Percentiles rank a stretch among this genome's conserved stretches.
Conservation (phyloP, 1,284 basidiomycete species). For the Marasmius fiardii region DNA sequence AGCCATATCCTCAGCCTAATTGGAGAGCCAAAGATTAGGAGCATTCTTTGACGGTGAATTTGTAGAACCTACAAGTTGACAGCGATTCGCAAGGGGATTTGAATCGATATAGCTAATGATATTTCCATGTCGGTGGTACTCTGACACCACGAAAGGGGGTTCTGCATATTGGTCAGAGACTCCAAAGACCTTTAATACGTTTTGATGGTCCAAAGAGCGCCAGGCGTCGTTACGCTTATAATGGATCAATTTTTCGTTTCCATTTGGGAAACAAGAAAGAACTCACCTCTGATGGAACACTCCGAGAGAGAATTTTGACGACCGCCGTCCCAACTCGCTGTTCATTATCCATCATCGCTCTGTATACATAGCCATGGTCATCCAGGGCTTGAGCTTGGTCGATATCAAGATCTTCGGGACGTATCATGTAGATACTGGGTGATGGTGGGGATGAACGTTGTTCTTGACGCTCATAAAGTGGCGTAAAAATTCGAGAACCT, state of each 20-base stretch:
- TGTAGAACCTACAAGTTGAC: conserved; percentile 14
- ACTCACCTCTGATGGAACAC: neutral
- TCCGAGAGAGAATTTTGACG: neutral
- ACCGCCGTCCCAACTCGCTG: neutral
- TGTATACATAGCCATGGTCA: neutral
- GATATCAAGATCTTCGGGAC: neutral
- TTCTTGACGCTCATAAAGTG: too few species aligned
- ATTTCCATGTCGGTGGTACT: conserved; percentile 19
- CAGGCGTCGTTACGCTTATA: conserved; percentile 17
- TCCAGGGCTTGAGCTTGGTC: neutral
- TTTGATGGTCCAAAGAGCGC: conserved; percentile 17
- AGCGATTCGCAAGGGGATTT: conserved; percentile 18
- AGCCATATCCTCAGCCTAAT: conserved; percentile 19
- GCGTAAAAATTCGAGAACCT: too few species aligned
- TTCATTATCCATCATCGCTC: neutral
- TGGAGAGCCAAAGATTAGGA: neutral
- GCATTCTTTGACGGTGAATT: neutral
- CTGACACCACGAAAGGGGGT: conserved; percentile 19
- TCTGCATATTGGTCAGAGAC: conserved; percentile 19
- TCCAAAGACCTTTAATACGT: conserved; percentile 22
- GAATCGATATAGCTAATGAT: conserved; percentile 15
- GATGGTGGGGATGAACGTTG: too few species aligned
- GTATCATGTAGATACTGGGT: neutral
- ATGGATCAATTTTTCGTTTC: too few species aligned
- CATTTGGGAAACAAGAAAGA: neutral